phyloP scores from a whole-genome alignment of 2,329 filamentous ascomycete species.

The Aaosphaeria pasadenensis region DNA sequence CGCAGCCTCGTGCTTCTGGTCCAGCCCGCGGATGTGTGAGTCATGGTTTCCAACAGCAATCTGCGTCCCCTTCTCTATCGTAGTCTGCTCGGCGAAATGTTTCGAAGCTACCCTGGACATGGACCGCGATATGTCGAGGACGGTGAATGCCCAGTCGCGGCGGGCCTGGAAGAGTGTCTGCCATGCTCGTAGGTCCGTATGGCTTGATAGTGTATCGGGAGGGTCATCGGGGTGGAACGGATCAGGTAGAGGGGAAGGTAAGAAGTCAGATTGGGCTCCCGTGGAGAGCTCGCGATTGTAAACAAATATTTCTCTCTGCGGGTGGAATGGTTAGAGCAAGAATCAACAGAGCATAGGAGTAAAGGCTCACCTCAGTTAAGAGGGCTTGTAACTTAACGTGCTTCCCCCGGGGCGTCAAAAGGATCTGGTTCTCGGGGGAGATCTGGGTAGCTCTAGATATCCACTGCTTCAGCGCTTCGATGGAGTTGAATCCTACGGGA shows the following conservation, averaged over 20 bases:
- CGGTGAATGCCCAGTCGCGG: slow-evolving; percentile 70
- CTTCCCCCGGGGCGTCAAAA: slow-evolving; percentile 81
- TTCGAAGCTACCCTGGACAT: slow-evolving; percentile 63
- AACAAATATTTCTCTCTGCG: slow-evolving; percentile 81
- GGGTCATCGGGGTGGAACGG: slow-evolving; percentile 59
- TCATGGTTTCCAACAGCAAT: slow-evolving; percentile 85
- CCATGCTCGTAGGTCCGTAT: slow-evolving; percentile 83
- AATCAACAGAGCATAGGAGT: neutral
- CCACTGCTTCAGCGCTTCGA: slow-evolving; percentile 83
- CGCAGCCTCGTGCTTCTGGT: slow-evolving; percentile 68
- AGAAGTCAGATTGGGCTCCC: slow-evolving; percentile 45
- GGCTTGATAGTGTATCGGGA: slow-evolving; percentile 79
- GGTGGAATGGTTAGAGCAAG: slow-evolving; percentile 6
- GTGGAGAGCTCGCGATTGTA: slow-evolving; percentile 69
- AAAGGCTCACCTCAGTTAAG: slow-evolving; percentile 65
- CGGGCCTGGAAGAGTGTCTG: slow-evolving; percentile 79
- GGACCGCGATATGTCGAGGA: slow-evolving; percentile 66
- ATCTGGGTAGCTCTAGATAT: slow-evolving; percentile 74
- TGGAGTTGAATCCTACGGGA: slow-evolving; percentile 68
- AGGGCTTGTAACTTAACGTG: slow-evolving; percentile 79
- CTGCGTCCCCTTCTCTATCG: slow-evolving; percentile 75
- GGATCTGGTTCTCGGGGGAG: slow-evolving; percentile 73
- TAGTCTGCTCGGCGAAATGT: slow-evolving; percentile 69
- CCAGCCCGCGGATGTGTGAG: slow-evolving; percentile 67
- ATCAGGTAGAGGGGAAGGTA: slow-evolving; percentile 54